Evolutionary conservation across 495 filamentous ascomycete genomes (phyloP), one percentile per base, ranked within the genome.

Genomic region (Xylaria bambusicola): DNA sequence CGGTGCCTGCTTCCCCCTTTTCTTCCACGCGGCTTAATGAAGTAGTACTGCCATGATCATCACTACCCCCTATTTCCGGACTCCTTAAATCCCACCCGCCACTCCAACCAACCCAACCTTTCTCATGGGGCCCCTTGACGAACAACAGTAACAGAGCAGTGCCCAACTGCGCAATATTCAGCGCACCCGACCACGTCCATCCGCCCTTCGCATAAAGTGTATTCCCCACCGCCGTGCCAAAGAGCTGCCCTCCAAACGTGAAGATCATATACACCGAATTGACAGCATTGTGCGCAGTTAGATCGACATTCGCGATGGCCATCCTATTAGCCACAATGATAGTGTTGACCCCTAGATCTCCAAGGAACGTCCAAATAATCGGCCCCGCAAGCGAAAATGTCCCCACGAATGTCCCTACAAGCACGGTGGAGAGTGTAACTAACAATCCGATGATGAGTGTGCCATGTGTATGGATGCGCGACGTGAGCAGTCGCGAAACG

Each of bases 231-330:
- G 84, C 77, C 0, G 89, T 92, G 0, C 89, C 89, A 60, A 84
- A 81, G 3, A 92, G 67, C 74, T 91, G 88, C 0, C 89, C 89
- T 61, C 78, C 83, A 65, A 92, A 92, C 0, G 80, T 83, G 18
- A 76, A 71, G 1, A 92, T 77, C 89, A 91, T 90, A 62, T 86
- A 92, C 7, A 83, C 84, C 0, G 88, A 89, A 63, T 92, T 92
- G 15, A 90, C 79, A 2, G 88, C 68, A 65, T 89, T 91, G 15
- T 87, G 74, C 0, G 84, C 86, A 63, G 84, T 86, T 1, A 86
- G 82, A 35, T 85, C 86, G 17, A 91, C 80, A 3, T 72, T 70
- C 53, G 87, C 89, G n/a, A 91, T 88, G 0, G 83, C 78, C 2
- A 77, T 77, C 0, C 88, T 75, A 58, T 90, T 91, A 2, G 87